A percentile compares a stretch with the other conserved stretches of the same genome.
These are phyloP conservation scores for Phytophthora vignae DNA, from an alignment of 352 stramenopile species.

Conservation along the genomic window DNA sequence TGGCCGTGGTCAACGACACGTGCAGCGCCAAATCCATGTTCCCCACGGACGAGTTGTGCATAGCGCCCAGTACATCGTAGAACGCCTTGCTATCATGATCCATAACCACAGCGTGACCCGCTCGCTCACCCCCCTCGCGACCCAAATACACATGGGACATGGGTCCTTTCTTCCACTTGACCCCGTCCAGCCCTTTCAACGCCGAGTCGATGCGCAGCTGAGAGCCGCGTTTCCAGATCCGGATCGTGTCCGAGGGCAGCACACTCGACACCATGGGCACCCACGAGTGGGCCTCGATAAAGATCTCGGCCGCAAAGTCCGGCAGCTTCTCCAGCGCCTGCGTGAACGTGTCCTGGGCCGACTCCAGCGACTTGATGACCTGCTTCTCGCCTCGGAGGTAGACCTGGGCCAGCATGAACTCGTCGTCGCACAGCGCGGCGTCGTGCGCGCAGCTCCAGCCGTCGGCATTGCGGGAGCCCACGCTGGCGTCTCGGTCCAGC, in stretches of 20 bases:
- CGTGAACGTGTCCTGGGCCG: constrained; percentile 64
- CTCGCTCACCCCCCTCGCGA: constrained; percentile 26
- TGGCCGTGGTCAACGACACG: constrained; percentile 73
- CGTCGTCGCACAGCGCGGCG: constrained; percentile 76
- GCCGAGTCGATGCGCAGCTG: constrained; percentile 75
- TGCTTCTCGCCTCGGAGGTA: constrained; percentile 72
- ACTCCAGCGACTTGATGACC: constrained; percentile 53
- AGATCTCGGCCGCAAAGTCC: constrained; percentile 86
- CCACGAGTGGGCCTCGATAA: constrained; percentile 83
- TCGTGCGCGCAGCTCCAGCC: constrained; percentile 86
- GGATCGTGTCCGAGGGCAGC: constrained; percentile 78
- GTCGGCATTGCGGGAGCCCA: constrained; percentile 44
- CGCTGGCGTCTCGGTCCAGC: constrained; percentile 49
- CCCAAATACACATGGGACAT: constrained; percentile 82
- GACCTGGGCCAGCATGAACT: constrained; percentile 76
- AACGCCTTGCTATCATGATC: constrained; percentile 66
- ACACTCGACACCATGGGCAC: constrained; percentile 83
- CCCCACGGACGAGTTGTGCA: constrained; percentile 60
- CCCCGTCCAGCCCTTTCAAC: constrained; percentile 77
- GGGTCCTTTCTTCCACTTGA: constrained; percentile 77
- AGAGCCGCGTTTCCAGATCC: constrained; percentile 74
- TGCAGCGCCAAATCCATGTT: constrained; percentile 82
- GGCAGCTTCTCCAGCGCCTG: constrained; percentile 70
- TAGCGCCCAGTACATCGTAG: constrained; percentile 72
- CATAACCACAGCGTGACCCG: constrained; percentile 62